phyloP scores from a whole-genome alignment of 2,329 filamentous ascomycete genomes.

The Cercospora sp. region DNA sequence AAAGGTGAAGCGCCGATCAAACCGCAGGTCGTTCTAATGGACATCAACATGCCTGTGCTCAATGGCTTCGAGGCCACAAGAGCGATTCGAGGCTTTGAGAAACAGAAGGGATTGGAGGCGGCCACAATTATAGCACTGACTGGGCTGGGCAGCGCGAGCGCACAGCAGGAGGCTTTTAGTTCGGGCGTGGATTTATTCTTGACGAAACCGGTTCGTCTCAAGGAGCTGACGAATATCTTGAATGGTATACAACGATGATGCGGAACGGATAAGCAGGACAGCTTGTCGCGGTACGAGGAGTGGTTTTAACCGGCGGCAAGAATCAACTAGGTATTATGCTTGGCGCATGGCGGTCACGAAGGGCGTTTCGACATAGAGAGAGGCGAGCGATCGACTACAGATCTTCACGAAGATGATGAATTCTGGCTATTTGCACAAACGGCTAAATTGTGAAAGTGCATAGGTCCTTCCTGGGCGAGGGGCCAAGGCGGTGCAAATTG shows the following conservation, averaged over 20 bases:
- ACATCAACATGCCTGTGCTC: constrained; percentile 38
- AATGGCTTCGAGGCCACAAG: constrained; percentile 40
- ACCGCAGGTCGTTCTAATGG: constrained; percentile 46
- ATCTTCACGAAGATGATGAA: background rate
- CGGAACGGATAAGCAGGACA: background rate
- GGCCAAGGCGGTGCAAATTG: background rate
- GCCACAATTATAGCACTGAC: constrained; percentile 38
- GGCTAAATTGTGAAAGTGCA: constrained; percentile 1
- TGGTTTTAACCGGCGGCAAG: background rate
- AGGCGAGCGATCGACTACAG: background rate
- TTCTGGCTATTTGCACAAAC: background rate
- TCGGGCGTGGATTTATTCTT: constrained; percentile 38
- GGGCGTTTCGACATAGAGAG: background rate
- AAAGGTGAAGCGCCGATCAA: constrained; percentile 11
- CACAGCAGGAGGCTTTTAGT: constrained; percentile 36
- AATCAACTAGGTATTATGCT: background rate
- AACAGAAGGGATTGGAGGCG: constrained; percentile 27
- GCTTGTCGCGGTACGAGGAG: background rate
- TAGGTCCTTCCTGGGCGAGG: background rate
- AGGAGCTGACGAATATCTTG: constrained; percentile 29
- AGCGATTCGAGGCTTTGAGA: constrained; percentile 37
- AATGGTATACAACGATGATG: constrained; percentile 18
- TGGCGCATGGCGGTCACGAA: background rate
- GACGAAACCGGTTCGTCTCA: constrained; percentile 35
- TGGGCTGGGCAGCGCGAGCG: constrained; percentile 33